These are phyloP conservation scores for Phaeosphaeriaceae sp. DNA, from an alignment of 2,329 filamentous ascomycete genomes.

Conservation along the genomic window DNA sequence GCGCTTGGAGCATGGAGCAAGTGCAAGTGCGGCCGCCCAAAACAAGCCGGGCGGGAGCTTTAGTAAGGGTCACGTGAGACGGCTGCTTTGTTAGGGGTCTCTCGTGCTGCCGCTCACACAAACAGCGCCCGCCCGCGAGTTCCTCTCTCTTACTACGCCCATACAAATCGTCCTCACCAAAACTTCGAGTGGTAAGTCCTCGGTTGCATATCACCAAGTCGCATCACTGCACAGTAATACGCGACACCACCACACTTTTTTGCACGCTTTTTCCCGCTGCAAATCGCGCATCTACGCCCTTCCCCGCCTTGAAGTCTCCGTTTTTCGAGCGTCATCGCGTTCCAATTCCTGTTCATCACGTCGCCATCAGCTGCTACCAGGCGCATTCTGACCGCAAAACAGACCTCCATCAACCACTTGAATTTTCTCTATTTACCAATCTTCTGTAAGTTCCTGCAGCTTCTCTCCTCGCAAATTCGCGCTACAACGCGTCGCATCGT, in stretches of 20 bases:
- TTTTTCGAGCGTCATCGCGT: slow-evolving; percentile 37
- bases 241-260: slow-evolving; percentile 38
- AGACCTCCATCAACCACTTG: slow-evolving; percentile 35
- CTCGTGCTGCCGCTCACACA: not conserved
- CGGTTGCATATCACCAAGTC: slow-evolving; percentile 29
- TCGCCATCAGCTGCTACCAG: slow-evolving; percentile 23
- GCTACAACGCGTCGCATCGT: slow-evolving; percentile 33
- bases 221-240: slow-evolving; percentile 25
- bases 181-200: slow-evolving; percentile 43
- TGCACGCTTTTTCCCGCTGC: slow-evolving; percentile 41
- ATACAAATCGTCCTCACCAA: slow-evolving; percentile 33
- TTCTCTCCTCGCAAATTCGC: slow-evolving; percentile 33
- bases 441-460: slow-evolving; percentile 38
- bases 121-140: slow-evolving; percentile 1
- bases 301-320: slow-evolving; percentile 37
- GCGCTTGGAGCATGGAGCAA: not conserved
- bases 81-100: not conserved
- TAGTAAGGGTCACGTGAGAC: slow-evolving; percentile 1
- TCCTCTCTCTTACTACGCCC: slow-evolving; percentile 5
- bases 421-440: slow-evolving; percentile 20
- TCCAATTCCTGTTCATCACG: slow-evolving; percentile 39
- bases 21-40: slow-evolving; percentile 3
- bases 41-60: slow-evolving; percentile 2
- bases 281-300: slow-evolving; percentile 33
- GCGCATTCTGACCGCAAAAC: slow-evolving; percentile 41